A percentile compares a stretch with the other conserved stretches of the same genome.
Conservation (phyloP, 768 basidiomycete genomes). For the Mycena capillaripes region DNA sequence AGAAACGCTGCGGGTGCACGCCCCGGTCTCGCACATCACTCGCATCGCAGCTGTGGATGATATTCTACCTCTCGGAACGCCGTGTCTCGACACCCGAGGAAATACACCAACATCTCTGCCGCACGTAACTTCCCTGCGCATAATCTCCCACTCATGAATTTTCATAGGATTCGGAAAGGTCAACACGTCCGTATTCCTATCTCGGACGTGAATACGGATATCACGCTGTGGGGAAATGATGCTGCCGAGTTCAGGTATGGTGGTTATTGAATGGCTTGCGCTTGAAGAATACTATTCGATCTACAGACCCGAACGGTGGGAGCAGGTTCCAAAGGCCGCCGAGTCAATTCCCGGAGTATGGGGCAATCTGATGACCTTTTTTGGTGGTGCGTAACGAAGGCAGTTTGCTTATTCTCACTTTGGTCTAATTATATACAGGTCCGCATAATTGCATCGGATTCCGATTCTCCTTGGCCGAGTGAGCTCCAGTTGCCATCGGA, state of each 20-base stretch:
- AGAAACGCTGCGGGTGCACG: conserved; percentile 18
- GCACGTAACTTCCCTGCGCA: background rate
- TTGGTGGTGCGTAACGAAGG: background rate
- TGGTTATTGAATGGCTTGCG: background rate
- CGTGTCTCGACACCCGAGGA: conserved; percentile 41
- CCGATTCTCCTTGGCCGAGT: conserved; percentile 42
- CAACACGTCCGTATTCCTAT: conserved; percentile 47
- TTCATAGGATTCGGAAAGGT: conserved; percentile 40
- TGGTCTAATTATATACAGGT: background rate
- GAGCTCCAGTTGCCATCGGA: conserved; percentile 37
- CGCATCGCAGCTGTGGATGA: conserved; percentile 46
- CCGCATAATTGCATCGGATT: conserved; percentile 61
- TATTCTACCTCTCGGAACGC: conserved; percentile 43
- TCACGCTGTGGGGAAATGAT: conserved; percentile 43
- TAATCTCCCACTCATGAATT: background rate
- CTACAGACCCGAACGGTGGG: conserved; percentile 62
- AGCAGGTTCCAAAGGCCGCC: conserved; percentile 49
- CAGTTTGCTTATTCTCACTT: background rate
- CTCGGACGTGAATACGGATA: conserved; percentile 40
- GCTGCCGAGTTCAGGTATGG: conserved; percentile 48
- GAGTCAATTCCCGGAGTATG: conserved; percentile 55
- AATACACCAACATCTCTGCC: conserved; percentile 31
- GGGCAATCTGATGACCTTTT: conserved; percentile 50
- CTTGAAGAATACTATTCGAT: background rate
- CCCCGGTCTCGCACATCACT: conserved; percentile 44